These are phyloP conservation scores for Verticillium dahliae DNA, from an alignment of 2,329 filamentous ascomycete genomes.

Conservation along the genomic window DNA sequence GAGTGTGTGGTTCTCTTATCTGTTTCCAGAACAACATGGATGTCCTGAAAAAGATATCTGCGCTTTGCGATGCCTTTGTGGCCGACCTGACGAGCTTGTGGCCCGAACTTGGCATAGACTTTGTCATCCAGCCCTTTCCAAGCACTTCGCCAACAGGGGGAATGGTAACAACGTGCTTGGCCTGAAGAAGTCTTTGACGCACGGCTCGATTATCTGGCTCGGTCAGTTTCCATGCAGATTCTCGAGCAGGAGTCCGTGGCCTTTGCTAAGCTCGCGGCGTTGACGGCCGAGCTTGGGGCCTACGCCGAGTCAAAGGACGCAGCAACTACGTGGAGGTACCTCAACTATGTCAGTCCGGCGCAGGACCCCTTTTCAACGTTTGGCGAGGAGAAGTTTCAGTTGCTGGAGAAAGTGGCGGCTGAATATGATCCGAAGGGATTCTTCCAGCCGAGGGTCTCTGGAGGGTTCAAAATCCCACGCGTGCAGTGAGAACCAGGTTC, in stretches of 20 bases:
- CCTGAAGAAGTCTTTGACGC: neutral
- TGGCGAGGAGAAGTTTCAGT: constrained; percentile 20
- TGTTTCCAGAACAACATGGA: constrained; percentile 1
- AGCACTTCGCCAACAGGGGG: neutral
- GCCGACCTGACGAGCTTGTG: neutral
- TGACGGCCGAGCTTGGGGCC: constrained; percentile 20
- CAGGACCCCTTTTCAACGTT: constrained; percentile 21
- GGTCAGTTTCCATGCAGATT: constrained; percentile 9
- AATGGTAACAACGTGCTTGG: constrained; percentile 2
- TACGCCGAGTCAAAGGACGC: constrained; percentile 9
- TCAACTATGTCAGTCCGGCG: constrained; percentile 26
- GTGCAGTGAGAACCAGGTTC: neutral
- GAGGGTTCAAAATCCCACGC: constrained; percentile 10
- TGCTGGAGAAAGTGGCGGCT: constrained; percentile 16
- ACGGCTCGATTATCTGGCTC: constrained; percentile 2
- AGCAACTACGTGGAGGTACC: constrained; percentile 23
- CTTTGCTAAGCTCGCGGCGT: constrained; percentile 20
- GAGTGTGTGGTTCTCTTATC: constrained; percentile 3
- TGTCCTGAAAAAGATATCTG: neutral
- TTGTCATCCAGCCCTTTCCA: constrained; percentile 7
- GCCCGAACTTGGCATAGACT: constrained; percentile 4
- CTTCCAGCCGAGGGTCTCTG: constrained; percentile 26
- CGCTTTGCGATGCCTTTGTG: neutral
- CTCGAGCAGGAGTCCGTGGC: constrained; percentile 19
- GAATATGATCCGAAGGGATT: constrained; percentile 25